Evolutionary conservation across 192 early-diverging fungal genomes (phyloP).

Genomic region (Obelidium mucronatum): DNA sequence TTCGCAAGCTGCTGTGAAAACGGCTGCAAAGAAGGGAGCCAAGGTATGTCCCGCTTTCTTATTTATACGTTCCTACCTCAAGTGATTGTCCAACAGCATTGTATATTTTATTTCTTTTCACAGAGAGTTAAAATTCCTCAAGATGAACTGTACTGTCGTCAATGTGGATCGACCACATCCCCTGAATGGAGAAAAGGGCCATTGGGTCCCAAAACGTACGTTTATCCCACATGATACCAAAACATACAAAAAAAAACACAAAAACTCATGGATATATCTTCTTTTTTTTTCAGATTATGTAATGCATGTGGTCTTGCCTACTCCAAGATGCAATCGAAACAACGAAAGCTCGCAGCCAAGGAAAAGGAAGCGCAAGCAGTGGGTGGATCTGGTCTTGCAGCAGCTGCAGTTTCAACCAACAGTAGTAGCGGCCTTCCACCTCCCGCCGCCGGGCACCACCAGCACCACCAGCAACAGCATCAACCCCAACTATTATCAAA

Average conservation of each 20-base stretch:
- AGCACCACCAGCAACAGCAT: not conserved
- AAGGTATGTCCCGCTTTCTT: not conserved
- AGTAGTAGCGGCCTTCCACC: not conserved
- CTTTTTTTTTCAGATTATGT: constrained; percentile 43
- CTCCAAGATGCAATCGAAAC: constrained; percentile 52
- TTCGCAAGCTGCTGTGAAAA: not conserved
- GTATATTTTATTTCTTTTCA: not conserved
- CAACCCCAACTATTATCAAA: not conserved
- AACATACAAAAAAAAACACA: not conserved
- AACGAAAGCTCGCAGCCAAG: constrained; percentile 10
- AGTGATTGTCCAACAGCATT: not conserved
- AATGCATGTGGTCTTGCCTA: constrained; percentile 60
- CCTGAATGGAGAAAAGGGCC: constrained; percentile 62
- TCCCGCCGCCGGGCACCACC: not conserved
- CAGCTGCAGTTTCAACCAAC: not conserved
- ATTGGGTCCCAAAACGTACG: constrained; percentile 57
- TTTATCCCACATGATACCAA: not conserved
- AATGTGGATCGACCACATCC: constrained; percentile 54
- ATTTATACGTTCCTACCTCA: not conserved
- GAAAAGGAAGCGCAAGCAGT: not conserved
- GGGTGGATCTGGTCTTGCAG: constrained; percentile 1
- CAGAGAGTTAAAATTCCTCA: constrained; percentile 27
- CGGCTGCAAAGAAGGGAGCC: not conserved
- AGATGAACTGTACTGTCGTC: constrained; percentile 57
- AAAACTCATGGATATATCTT: not conserved